Base-by-base conservation (phyloP, 768 basidiomycete species). In the Rhodotorula sphaerocarpa region DNA sequence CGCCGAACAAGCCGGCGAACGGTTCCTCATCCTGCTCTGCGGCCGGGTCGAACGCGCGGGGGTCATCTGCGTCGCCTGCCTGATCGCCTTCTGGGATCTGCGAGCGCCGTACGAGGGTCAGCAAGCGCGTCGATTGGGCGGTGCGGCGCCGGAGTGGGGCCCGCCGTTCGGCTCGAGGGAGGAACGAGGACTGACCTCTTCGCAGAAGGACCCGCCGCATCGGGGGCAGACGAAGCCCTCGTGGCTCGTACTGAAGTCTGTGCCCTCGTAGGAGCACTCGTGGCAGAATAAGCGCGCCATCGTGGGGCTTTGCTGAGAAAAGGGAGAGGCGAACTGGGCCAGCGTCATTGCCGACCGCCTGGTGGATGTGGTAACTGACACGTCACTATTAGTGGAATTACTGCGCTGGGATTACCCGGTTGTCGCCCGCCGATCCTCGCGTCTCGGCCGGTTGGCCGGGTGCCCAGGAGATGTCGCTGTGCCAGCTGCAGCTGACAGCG, bases 11-110 rank as follows among this genome's bases (percentile, higher is more conserved):
- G 33, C 25, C n/a, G n/a, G n/a, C n/a, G 43, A 42, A 18, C 11
- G 36, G 50, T 28, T 18, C 14, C 23, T 11, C 16, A n/a, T 43
- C n/a, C 9, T 42, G 46, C 6, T n/a, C 61, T n/a, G 58, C 65
- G 42, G 55, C 61, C n/a, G 60, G 61, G 39, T 67, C 65, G 39
- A 67, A 67, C 42, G 59, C 55, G 48, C 65, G 52, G 20, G 65
- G 65, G 42, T 67, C 65, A 50, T 67, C 65, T 15, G 16, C n/a
- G 25, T n/a, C 54, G 14, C 10, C 25, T n/a, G n/a, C n/a, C n/a
- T n/a, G n/a, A n/a, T 39, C 60, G 53, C 61, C 60, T 27, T 42
- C 27, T 2, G 50, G 34, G 61, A 52, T 59, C 58, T 59, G 52
- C n/a, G 16, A 5, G 20, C 1, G 33, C 20, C 2, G 12, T 18